A percentile compares a stretch with the other conserved stretches of the same genome.
Conservation (phyloP, 139 green algal species). For the Mychonastes homosphaera region DNA sequence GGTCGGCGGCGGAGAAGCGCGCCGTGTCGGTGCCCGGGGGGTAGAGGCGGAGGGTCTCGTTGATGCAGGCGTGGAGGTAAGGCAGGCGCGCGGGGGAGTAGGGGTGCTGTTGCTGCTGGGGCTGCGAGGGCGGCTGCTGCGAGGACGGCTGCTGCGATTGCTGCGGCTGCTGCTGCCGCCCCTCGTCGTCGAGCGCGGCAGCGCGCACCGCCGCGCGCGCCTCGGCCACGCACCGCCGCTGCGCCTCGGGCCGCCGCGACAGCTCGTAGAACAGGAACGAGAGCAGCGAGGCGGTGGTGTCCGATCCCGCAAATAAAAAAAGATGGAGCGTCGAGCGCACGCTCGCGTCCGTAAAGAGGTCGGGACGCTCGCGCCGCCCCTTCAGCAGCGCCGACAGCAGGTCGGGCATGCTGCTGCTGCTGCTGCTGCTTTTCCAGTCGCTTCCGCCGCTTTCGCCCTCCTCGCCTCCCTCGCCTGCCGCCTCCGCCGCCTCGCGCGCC, state of each 20-base stretch:
- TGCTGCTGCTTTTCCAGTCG: background rate
- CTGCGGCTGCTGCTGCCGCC: background rate
- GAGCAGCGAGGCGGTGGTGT: constrained; percentile 7
- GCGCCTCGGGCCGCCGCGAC: background rate
- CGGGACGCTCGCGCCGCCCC: no score
- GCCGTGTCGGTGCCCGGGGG: background rate
- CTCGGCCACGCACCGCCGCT: background rate
- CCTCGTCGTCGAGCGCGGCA: background rate
- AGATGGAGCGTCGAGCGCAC: constrained; percentile 5
- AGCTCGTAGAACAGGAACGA: constrained; percentile 6
- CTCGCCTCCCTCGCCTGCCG: background rate
- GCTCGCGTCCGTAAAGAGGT: background rate
- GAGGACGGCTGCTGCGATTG: background rate
- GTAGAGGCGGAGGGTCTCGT: constrained; percentile 6
- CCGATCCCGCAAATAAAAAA: no score
- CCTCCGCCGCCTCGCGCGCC: background rate
- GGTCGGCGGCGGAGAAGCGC: background rate
- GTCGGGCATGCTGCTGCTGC: background rate
- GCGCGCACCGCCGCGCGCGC: background rate
- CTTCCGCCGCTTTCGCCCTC: no score
- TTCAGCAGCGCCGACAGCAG: background rate
- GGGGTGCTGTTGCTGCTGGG: background rate
- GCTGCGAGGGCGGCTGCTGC: background rate
- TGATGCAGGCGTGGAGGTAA: constrained; percentile 3
- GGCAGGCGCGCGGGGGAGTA: background rate